Evolutionary conservation across 345 rosid species (phyloP).

Genomic region (Camelina neglecta): DNA sequence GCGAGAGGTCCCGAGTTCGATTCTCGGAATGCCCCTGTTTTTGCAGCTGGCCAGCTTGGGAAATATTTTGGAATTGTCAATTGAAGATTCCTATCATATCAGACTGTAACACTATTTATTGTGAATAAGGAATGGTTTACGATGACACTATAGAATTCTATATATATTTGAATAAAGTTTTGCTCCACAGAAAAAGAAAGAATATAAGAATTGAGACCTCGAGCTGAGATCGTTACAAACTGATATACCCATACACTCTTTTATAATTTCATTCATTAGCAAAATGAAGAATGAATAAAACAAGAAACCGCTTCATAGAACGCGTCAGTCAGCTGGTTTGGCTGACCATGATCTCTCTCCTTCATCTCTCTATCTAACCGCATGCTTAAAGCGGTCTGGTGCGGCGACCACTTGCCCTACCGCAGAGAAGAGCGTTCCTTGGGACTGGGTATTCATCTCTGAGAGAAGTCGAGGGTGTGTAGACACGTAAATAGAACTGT

Average conservation of each 20-base stretch:
- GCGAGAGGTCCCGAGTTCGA: constrained; percentile 45
- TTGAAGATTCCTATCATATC: not conserved
- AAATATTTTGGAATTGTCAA: not conserved
- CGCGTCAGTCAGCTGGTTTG: constrained; percentile 25
- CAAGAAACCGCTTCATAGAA: constrained; percentile 25
- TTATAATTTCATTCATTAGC: not conserved
- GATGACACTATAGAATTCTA: not conserved
- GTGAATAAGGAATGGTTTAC: not conserved
- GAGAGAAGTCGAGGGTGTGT: constrained; percentile 71
- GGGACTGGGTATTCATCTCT: constrained; percentile 94
- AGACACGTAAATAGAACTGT: constrained; percentile 84
- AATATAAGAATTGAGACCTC: constrained; percentile 61
- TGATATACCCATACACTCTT: constrained; percentile 21
- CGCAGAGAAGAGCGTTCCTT: constrained; percentile 84
- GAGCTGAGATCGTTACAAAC: constrained; percentile 55
- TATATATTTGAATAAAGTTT: constrained; percentile 25
- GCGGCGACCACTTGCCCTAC: constrained; percentile 70
- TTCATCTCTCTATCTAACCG: constrained; percentile 29
- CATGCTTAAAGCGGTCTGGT: constrained; percentile 67
- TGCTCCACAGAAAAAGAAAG: constrained; percentile 4
- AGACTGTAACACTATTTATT: not conserved
- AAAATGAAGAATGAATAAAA: constrained; percentile 32
- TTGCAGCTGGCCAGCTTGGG: no score
- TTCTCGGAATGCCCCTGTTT: constrained; percentile 37
- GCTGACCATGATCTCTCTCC: constrained; percentile 24